Evolutionary conservation across 495 filamentous ascomycete species (phyloP).

Genomic region (Aspergillus carlsbadensis): DNA sequence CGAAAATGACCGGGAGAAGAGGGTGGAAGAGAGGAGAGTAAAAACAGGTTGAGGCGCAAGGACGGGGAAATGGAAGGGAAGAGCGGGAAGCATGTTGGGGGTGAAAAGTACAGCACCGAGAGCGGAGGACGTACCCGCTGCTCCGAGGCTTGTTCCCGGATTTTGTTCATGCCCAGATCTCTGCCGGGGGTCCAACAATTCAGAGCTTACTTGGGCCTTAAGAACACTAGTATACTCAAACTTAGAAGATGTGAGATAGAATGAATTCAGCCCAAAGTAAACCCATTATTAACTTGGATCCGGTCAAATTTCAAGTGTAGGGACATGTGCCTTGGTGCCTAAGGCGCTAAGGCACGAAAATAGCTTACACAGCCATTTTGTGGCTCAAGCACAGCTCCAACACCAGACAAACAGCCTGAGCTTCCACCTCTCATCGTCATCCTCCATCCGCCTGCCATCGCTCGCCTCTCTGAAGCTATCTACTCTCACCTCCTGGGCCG

Average conservation of each 20-base stretch:
- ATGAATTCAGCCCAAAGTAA: too few species aligned
- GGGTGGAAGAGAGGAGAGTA: conserved; percentile 3
- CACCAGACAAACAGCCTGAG: conserved; percentile 14
- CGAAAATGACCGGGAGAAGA: conserved; percentile 2
- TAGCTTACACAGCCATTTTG: conserved; percentile 18
- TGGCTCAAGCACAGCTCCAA: conserved; percentile 17
- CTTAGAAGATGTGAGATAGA: too few species aligned
- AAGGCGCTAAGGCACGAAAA: conserved; percentile 10
- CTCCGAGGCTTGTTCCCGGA: conserved; percentile 19
- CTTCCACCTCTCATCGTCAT: conserved; percentile 16
- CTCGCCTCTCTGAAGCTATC: not conserved
- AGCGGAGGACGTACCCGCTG: conserved; percentile 29
- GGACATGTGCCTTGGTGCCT: conserved; percentile 11
- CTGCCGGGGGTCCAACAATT: too few species aligned
- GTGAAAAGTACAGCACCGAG: conserved; percentile 25
- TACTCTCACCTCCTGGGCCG: not conserved
- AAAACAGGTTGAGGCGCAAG: conserved; percentile 15
- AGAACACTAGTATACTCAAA: too few species aligned
- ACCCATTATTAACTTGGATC: too few species aligned
- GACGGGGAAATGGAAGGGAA: conserved; percentile 34
- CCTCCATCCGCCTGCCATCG: conserved; percentile 4
- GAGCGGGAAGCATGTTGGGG: conserved; percentile 29
- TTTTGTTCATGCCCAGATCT: too few species aligned
- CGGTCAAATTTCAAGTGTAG: too few species aligned
- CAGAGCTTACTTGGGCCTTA: too few species aligned